Base-by-base conservation (phyloP, 1,139 yeast species). In the Suhomyces ambrosiae region DNA sequence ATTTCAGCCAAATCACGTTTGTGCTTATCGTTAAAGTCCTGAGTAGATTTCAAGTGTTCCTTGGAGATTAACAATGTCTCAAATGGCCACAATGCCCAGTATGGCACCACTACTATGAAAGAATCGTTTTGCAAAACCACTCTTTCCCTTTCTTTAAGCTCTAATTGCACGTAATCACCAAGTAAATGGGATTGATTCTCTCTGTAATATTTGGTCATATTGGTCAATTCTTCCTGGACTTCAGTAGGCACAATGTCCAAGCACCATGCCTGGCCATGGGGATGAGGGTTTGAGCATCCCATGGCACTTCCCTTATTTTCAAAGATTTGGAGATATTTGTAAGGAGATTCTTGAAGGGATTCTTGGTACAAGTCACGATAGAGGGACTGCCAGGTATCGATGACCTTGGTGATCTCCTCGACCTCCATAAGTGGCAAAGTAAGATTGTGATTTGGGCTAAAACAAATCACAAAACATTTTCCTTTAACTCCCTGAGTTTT, bases 71-170 rank as follows among this genome's bases (percentile, higher is more conserved):
- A 65, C 60, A 84, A 63, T 5, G 86, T 79, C 60, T 84, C 89
- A 57, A 82, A 84, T 6, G 92, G 92, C 90, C 92, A 84, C 33
- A 80, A 71, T 3, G 90, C 92, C 92, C 92, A 84, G 60, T 79
- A 84, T 33, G 92, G 90, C 10, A 84, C 88, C 11, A 83, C 80
- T n/a, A 76, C 86, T 25, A 83, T 53, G 47, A 84, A 84, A 2
- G 80, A 68, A 45, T 77, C 86, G 53, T 83, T 84, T 42, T 75
- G 71, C 21, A 72, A 67, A 7, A 84, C 82, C 29, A 81, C 52
- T 44, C 92, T 72, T 38, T 67, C 68, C 42, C 59, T 61, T 47
- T 76, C 76, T 34, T 66, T 55, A 26, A 78, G 50, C 55, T 84
- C 92, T 35, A 79, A 57, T 38, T 67, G 52, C n/a, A 80, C 83